Conservation (phyloP, 2,329 filamentous ascomycete species). For the Cladosporium oxysporum region DNA sequence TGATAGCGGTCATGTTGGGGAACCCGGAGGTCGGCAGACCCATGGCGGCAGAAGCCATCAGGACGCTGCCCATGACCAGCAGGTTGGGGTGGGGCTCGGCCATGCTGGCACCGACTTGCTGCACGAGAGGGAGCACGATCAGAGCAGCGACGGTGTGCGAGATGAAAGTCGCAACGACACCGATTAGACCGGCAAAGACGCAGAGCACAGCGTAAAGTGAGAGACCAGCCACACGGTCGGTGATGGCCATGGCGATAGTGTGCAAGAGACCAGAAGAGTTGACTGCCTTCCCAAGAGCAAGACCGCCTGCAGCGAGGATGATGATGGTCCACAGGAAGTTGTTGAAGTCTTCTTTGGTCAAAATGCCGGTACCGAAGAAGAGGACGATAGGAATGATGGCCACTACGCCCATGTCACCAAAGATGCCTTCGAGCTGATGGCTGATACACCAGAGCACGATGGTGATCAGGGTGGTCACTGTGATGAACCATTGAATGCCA, state of each 20-base stretch:
- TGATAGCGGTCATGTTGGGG: constrained; percentile 99
- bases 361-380: constrained; percentile 93
- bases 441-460: constrained; percentile 91
- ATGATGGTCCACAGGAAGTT: constrained; percentile 99
- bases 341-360: constrained; percentile 99
- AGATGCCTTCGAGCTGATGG: constrained; percentile 81
- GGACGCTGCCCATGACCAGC: constrained; percentile 87
- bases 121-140: constrained; percentile 89
- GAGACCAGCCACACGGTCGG: constrained; percentile 70
- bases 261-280: constrained; percentile 89
- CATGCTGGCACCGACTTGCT: constrained; percentile 82
- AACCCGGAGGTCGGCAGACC: constrained; percentile 93
- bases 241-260: constrained; percentile 80
- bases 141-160: constrained; percentile 94
- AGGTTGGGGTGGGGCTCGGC: constrained; percentile 88
- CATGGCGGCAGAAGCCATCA: constrained; percentile 99
- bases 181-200: constrained; percentile 79
- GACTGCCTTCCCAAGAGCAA: constrained; percentile 91
- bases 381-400: constrained; percentile 93
- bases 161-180: constrained; percentile 96
- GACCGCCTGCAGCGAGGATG: constrained; percentile 89
- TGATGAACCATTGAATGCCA: constrained; percentile 91
- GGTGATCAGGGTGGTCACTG: constrained; percentile 75
- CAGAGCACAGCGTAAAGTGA: constrained; percentile 83
- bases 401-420: constrained; percentile 98